A percentile compares a stretch with the other conserved stretches of the same genome.
phyloP scores from a whole-genome alignment of 2,329 filamentous ascomycete species.

The Colletotrichum tropicicola region DNA sequence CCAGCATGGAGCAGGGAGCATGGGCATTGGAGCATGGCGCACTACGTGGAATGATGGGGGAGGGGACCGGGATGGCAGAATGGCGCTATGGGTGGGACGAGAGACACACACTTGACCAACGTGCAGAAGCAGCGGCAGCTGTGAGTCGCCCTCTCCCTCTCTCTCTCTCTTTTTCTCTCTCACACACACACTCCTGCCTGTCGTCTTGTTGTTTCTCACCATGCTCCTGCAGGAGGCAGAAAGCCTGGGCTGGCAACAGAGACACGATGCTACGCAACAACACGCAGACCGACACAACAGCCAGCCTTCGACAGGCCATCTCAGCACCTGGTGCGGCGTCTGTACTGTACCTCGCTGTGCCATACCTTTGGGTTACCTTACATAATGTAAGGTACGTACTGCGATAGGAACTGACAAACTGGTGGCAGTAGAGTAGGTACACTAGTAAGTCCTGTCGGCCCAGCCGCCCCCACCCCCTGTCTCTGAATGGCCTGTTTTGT shows the following conservation, averaged over 20 bases:
- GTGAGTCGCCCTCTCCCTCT: neutral
- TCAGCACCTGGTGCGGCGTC: too few relatives aligned
- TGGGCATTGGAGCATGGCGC: slow-evolving; percentile 13
- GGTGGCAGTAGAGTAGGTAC: too few relatives aligned
- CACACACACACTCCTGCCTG: neutral
- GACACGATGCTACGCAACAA: slow-evolving; percentile 17
- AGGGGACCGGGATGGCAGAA: slow-evolving; percentile 17
- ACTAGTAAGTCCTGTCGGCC: too few relatives aligned
- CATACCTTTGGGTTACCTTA: too few relatives aligned
- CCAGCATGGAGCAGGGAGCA: neutral
- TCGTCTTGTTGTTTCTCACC: neutral
- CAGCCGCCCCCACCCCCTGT: neutral
- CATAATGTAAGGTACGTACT: too few relatives aligned
- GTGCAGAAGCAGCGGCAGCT: slow-evolving; percentile 7
- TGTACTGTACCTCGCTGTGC: too few relatives aligned
- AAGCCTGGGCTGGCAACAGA: slow-evolving; percentile 10
- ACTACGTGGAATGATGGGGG: slow-evolving; percentile 23
- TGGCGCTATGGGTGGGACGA: slow-evolving; percentile 22
- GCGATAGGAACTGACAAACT: too few relatives aligned
- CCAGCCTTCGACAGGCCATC: neutral
- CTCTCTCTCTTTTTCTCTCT: neutral
- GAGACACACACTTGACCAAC: slow-evolving; percentile 21
- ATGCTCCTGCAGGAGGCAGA: slow-evolving; percentile 5
- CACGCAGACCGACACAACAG: slow-evolving; percentile 7
- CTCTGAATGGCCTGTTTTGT: slow-evolving; percentile 17